phyloP scores from a whole-genome alignment of 495 filamentous ascomycete genomes.

The Aspergillus leporis region DNA sequence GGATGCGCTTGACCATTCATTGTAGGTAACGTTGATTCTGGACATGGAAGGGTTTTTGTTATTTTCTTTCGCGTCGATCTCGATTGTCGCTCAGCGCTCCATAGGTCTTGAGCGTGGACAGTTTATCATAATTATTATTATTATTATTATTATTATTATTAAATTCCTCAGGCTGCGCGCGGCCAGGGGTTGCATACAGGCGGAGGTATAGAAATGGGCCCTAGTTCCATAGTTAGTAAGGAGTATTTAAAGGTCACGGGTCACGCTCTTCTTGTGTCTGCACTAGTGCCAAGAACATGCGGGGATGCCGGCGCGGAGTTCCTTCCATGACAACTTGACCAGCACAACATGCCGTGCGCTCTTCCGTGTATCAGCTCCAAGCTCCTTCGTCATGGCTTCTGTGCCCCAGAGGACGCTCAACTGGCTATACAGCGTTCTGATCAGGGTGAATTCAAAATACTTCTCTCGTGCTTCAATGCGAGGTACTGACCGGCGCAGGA shows the following conservation, averaged over 20 bases:
- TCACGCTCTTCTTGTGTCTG: too few relatives aligned
- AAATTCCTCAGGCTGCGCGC: too few relatives aligned
- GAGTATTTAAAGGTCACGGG: neutral
- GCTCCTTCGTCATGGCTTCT: slow-evolving; percentile 58
- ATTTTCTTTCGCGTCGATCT: neutral
- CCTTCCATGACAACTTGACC: too few relatives aligned
- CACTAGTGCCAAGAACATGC: neutral
- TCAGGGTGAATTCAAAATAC: slow-evolving; percentile 57
- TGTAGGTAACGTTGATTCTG: too few relatives aligned
- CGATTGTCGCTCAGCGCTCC: neutral
- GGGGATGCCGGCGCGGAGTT: neutral
- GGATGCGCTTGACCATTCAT: neutral
- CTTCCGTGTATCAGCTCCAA: neutral
- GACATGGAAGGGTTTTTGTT: neutral
- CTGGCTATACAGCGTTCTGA: slow-evolving; percentile 92
- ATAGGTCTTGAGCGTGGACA: neutral
- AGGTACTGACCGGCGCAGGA: slow-evolving; percentile 57
- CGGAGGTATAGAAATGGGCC: neutral
- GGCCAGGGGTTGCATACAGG: too few relatives aligned
- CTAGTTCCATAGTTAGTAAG: neutral
- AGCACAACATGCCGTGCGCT: too few relatives aligned
- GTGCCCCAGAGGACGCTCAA: slow-evolving; percentile 86
- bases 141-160: too few relatives aligned
- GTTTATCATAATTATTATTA: too few relatives aligned
- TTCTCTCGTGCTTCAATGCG: neutral